Evolutionary conservation across 495 filamentous ascomycete genomes (phyloP).

Genomic region (Clohesyomyces aquaticus): DNA sequence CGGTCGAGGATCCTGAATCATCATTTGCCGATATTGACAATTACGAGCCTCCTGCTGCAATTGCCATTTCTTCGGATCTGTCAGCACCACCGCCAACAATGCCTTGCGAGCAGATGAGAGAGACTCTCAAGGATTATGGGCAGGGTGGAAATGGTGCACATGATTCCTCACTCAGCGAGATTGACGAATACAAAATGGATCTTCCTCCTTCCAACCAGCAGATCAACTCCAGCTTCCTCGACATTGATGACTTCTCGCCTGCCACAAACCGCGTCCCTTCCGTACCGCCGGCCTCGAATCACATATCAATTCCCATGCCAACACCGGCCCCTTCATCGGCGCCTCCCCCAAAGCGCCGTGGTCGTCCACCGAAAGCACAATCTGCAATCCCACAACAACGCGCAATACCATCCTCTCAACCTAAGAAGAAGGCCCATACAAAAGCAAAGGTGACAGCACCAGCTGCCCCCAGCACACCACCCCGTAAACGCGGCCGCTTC

Average conservation of each 20-base stretch:
- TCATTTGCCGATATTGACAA: conserved; percentile 27
- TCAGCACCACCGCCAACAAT: conserved; percentile 1
- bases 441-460: neutral
- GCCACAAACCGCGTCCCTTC: neutral
- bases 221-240: conserved; percentile 19
- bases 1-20: conserved; percentile 7
- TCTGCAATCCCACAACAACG: conserved; percentile 14
- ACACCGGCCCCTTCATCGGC: neutral
- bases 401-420: conserved; percentile 13
- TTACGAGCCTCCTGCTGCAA: conserved; percentile 7
- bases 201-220: conserved; percentile 19
- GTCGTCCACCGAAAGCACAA: conserved; percentile 38
- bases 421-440: conserved; percentile 7
- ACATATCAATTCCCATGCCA: neutral
- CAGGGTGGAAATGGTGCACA: too few species aligned
- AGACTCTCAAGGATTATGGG: neutral
- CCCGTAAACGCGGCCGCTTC: conserved; percentile 24
- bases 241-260: conserved; percentile 31
- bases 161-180: conserved; percentile 12
- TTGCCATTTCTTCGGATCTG: conserved; percentile 9
- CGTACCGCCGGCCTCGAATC: neutral
- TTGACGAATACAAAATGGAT: conserved; percentile 11
- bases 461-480: conserved; percentile 7
- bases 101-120: neutral
- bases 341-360: conserved; percentile 31